phyloP scores from a whole-genome alignment of 2,329 filamentous ascomycete genomes.

The Cordyceps militaris region DNA sequence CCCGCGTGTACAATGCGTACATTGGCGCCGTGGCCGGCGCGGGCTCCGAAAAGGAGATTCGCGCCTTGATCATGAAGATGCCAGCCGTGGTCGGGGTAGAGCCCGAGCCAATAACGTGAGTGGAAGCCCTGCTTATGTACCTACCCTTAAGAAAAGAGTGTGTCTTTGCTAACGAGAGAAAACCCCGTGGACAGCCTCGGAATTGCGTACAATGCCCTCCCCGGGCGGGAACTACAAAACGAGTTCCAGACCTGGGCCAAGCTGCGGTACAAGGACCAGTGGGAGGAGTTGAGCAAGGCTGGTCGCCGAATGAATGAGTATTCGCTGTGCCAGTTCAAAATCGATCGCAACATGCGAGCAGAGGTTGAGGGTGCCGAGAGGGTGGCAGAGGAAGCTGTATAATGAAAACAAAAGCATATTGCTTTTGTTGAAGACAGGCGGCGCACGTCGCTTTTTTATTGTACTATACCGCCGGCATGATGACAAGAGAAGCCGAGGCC shows the following conservation, averaged over 20 bases:
- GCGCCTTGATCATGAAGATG: constrained; percentile 59
- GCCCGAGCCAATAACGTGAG: constrained; percentile 67
- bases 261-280: constrained; percentile 58
- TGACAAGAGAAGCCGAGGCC: too few relatives aligned
- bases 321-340: constrained; percentile 42
- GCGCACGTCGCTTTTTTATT: background rate
- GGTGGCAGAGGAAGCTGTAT: background rate
- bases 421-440: background rate
- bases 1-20: constrained; percentile 68
- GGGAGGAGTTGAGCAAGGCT: constrained; percentile 56
- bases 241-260: constrained; percentile 70
- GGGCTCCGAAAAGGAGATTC: constrained; percentile 61
- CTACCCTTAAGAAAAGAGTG: background rate
- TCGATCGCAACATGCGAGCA: constrained; percentile 40
- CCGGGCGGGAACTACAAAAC: constrained; percentile 56
- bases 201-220: constrained; percentile 59
- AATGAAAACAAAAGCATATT: background rate
- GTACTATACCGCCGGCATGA: background rate
- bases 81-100: constrained; percentile 57
- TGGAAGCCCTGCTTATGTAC: constrained; percentile 19
- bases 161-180: background rate
- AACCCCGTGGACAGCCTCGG: background rate
- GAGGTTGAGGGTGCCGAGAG: background rate
- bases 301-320: constrained; percentile 38
- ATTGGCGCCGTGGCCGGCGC: constrained; percentile 65